Evolutionary conservation across 2,329 filamentous ascomycete species (phyloP), one percentile per base, ranked within the genome.

Genomic region (Fusarium cyanostomum): DNA sequence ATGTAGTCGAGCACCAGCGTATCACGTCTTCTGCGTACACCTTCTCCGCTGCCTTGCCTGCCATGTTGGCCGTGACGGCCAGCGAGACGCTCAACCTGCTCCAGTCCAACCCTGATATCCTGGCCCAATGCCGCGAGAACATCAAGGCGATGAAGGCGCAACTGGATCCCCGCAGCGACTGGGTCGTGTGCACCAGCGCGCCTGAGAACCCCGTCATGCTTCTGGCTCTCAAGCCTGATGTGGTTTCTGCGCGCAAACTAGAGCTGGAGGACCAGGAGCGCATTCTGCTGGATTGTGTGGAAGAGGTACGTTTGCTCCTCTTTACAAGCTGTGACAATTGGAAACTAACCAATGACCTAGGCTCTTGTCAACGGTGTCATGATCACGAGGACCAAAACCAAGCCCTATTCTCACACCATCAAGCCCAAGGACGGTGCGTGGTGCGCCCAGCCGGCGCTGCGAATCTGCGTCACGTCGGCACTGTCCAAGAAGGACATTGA

Each of bases 1-100:
- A 97, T 73, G 94, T 98, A 15, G 92, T 98, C 15, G 92, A 96
- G 75, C 95, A 99, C 74, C 95, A 99, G 79, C 93, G 95, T 67
- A 94, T 99, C 72, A 92, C 92, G 8, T 92, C 94, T 5, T 88
- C 92, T 2, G 90, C 94, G 0, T 99, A 98, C 77, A 98, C 95
- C 4, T 99, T 92, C 80, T 98, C 94, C 26, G 95, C 95, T 3
- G 95, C 95, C 7, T 83, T 99, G 30, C 95, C 95, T 5, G 95
- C 95, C 16, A 90, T 99, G 81, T 82, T 97, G 50, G 93, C 95
- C 15, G 96, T 96, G n/a, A 97, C 94, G 0, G 93, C 94, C 1
- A 96, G 92, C 73, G 95, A 97, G 79, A 94, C 93, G 1, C 85
- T 98, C 55, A 88, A 89, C 53, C 81, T 98, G 67, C 82, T 99